A percentile compares a stretch with the other conserved stretches of the same genome.
phyloP scores from a whole-genome alignment of 2,329 filamentous ascomycete species.

The Sporothrix pseudoabietina region DNA sequence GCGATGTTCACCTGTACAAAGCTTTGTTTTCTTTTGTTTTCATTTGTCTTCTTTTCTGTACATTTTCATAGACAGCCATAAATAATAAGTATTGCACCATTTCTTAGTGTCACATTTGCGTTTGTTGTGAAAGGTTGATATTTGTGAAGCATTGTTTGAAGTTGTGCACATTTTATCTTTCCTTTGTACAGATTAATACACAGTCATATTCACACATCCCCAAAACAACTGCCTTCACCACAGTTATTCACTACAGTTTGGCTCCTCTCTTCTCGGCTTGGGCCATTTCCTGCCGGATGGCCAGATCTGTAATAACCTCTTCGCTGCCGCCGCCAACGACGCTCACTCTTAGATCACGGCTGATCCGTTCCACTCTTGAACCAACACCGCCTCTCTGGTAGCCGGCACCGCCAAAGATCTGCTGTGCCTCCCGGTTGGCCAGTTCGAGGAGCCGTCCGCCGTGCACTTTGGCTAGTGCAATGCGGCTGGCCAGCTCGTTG shows the following conservation, averaged over 20 bases:
- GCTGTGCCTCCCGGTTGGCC: slow-evolving; percentile 56
- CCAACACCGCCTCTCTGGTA: slow-evolving; percentile 53
- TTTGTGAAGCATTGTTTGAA: no score
- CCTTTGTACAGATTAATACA: neutral
- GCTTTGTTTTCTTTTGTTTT: neutral
- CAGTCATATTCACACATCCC: neutral
- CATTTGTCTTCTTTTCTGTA: slow-evolving; percentile 10
- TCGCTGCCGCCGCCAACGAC: slow-evolving; percentile 59
- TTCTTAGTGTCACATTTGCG: no score
- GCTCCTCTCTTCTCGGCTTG: slow-evolving; percentile 35
- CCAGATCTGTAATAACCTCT: slow-evolving; percentile 56
- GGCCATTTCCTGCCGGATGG: slow-evolving; percentile 50
- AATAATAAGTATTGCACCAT: no score
- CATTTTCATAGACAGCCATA: slow-evolving; percentile 6
- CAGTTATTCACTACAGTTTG: slow-evolving; percentile 23
- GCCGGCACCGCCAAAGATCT: slow-evolving; percentile 56
- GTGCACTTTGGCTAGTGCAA: slow-evolving; percentile 50
- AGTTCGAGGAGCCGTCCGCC: slow-evolving; percentile 53
- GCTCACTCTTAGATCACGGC: slow-evolving; percentile 55
- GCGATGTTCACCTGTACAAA: neutral
- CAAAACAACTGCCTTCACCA: no score
- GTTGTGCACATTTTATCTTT: neutral
- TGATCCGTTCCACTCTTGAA: slow-evolving; percentile 55
- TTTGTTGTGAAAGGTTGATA: no score
- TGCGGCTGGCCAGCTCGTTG: slow-evolving; percentile 41